These are phyloP conservation scores for Quercus robur DNA, from an alignment of 306 rosid genomes.

Conservation along the genomic window DNA sequence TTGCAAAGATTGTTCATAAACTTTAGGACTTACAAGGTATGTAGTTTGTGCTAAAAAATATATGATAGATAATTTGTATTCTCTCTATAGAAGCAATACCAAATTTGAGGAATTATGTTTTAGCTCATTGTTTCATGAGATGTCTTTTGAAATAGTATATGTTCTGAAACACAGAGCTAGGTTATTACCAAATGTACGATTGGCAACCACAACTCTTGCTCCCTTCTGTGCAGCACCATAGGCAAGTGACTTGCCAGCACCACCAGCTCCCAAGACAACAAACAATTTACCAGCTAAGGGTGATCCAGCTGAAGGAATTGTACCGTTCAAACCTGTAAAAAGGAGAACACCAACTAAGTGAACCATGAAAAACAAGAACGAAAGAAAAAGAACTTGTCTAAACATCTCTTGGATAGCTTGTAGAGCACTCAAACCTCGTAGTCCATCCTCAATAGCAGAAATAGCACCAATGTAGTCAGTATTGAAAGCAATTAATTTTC, in stretches of 20 bases:
- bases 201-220: slow-evolving; percentile 48
- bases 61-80: not conserved
- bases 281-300: slow-evolving; percentile 29
- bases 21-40: not conserved
- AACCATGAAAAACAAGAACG: too few species aligned
- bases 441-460: slow-evolving; percentile 26
- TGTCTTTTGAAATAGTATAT: not conserved
- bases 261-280: slow-evolving; percentile 35
- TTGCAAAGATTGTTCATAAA: not conserved
- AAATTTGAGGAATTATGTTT: not conserved
- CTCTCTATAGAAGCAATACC: too few species aligned
- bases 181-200: slow-evolving; percentile 30
- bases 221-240: slow-evolving; percentile 37
- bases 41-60: not conserved
- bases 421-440: slow-evolving; percentile 12
- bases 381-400: not conserved
- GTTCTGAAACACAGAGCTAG: not conserved
- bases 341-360: not conserved
- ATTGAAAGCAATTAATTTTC: slow-evolving; percentile 25
- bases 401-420: not conserved
- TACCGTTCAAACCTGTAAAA: slow-evolving; percentile 21
- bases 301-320: slow-evolving; percentile 11
- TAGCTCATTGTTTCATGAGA: not conserved
- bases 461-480: slow-evolving; percentile 31
- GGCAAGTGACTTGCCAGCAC: slow-evolving; percentile 29